Base-by-base conservation (phyloP, 108 stramenopile genomes). In the Aurantiochytrium sp. region DNA sequence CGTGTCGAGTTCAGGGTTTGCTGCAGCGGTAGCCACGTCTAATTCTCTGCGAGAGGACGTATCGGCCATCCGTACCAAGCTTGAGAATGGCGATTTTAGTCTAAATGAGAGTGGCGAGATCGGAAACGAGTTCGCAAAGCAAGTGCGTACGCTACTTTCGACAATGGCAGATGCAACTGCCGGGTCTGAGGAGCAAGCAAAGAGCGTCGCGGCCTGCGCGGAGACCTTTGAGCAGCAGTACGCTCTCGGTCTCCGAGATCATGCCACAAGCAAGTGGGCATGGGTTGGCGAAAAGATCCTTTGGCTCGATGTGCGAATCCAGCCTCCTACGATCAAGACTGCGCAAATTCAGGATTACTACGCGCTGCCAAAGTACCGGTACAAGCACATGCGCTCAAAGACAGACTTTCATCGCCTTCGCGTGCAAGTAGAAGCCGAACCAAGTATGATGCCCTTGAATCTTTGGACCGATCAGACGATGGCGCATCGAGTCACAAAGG, bases 331-430 rank as follows among this genome's bases (percentile, higher is more conserved):
- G 3, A 53, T 83, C 51, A 47, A 53, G 12, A 0, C 19, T 14
- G 73, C 73, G 19, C 73, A 83, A 16, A 83, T 83, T 28, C 51
- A 51, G 16, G 73, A 83, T n/a, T 83, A 83, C 51, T 83, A 83
- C 51, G 73, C 73, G 51, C 73, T 53, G n/a, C 73, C 73, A 28
- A 83, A 83, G 51, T 83, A 83, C 73, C 73, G 73, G n/a, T 83
- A 83, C 73, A 83, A 83, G 28, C 44, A 83, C 73, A 83, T 83
- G 73, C 44, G 73, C 1, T 83, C 73, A 5, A 83, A 83, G 51
- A 53, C 73, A 0, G 73, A 83, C 51, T 83, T 51, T 83, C 51
- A 83, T n/a, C 73, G 73, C 5, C 21, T 83, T 10, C 73, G 73
- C 49, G 73, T 83, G n/a, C 44, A 47, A 23, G 51, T 83, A 21